Evolutionary conservation across 768 basidiomycete genomes (phyloP), one percentile per base, ranked within the genome.

Genomic region (Hysterangium stoloniferum): DNA sequence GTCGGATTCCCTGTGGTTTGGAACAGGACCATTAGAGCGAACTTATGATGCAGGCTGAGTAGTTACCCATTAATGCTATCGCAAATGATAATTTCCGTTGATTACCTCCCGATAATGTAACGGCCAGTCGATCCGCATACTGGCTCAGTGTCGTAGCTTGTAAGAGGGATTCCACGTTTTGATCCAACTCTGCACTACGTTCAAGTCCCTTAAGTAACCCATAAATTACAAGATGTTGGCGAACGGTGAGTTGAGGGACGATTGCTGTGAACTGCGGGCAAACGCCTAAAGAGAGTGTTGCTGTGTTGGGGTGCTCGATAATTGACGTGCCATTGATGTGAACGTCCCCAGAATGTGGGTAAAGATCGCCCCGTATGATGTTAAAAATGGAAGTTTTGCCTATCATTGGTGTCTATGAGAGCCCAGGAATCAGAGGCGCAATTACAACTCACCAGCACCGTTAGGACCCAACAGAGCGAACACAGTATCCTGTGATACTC

Each of bases 231-330:
- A 89, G 68, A 59, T 90, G 87, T 60, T 91, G 84, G 36, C 83
- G 75, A 20, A 88, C 86, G 5, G 84, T 87, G 34, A 89, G 62
- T 58, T 87, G 82, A 11, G 77, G 68, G 56, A 88, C 87, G 55
- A 89, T 87, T 1, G 87, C 86, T 1, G 86, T 87, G 64, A 88
- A 86, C 56, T 89, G 87, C 0, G 86, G 86, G 61, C 86, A 91
- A 44, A 91, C 84, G 3, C 87, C 87, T 5, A 91, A 75, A 19
- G 79, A 73, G 6, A 82, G 72, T 22, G 84, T 75, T 32, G 87
- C 84, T 4, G 64, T 70, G 19, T 76, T 75, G 0, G 86, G 78
- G 49, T 79, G 71, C n/a, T 71, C 70, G 25, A 85, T 67, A 32
- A 85, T 79, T 3, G 85, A 88, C 28, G 72, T 68, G 2, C 77